A percentile compares a stretch with the other conserved stretches of the same genome.
phyloP scores from a whole-genome alignment of 2,329 filamentous ascomycete species.

The Aphanocladium album region DNA sequence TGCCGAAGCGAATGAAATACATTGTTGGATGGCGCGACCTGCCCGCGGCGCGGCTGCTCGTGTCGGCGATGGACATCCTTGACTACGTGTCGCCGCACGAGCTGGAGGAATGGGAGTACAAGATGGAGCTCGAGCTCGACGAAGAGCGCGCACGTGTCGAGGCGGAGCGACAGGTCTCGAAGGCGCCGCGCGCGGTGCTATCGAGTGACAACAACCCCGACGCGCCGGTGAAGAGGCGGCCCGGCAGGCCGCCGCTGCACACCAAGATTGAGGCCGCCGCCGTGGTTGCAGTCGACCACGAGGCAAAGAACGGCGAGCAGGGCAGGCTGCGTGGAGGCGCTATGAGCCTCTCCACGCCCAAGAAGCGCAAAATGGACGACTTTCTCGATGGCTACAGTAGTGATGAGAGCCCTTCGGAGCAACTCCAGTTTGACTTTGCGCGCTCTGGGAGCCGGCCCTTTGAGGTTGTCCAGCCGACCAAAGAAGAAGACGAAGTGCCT shows the following conservation, averaged over 20 bases:
- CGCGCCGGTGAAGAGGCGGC: too few relatives aligned
- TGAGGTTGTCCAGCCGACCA: neutral
- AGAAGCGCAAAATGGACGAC: slow-evolving; percentile 24
- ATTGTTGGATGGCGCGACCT: slow-evolving; percentile 51
- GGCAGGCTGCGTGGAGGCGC: slow-evolving; percentile 24
- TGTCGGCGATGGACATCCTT: slow-evolving; percentile 44
- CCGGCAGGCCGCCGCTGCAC: neutral
- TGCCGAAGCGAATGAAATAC: slow-evolving; percentile 46
- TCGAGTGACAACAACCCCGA: too few relatives aligned
- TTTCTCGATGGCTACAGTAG: slow-evolving; percentile 15
- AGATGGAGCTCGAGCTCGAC: slow-evolving; percentile 38
- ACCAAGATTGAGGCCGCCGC: slow-evolving; percentile 26
- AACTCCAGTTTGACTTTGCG: slow-evolving; percentile 17
- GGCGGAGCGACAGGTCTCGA: slow-evolving; percentile 19
- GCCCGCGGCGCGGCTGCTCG: slow-evolving; percentile 41
- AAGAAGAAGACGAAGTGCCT: neutral
- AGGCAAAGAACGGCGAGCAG: slow-evolving; percentile 15
- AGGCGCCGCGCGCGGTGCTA: neutral
- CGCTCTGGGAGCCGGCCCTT: neutral
- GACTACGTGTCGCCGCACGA: slow-evolving; percentile 55
- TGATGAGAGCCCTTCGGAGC: slow-evolving; percentile 22
- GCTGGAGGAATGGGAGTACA: slow-evolving; percentile 53
- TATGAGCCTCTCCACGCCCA: slow-evolving; percentile 33
- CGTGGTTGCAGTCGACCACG: slow-evolving; percentile 23
- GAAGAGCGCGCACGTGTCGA: slow-evolving; percentile 28